These are phyloP conservation scores for Kuraishia molischiana DNA, from an alignment of 805 yeast species.

Conservation along the genomic window DNA sequence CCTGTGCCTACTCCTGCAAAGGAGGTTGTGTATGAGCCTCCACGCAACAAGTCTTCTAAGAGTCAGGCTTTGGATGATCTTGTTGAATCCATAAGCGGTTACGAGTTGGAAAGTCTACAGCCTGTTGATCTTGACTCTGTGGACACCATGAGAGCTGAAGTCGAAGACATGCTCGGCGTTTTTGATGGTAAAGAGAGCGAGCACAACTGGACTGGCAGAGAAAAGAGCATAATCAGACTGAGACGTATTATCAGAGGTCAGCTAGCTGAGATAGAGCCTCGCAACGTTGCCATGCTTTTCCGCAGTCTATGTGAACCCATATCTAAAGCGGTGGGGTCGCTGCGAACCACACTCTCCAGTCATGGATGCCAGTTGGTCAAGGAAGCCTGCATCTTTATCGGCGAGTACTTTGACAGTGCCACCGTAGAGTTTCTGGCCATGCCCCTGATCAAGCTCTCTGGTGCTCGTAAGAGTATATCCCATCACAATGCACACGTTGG, in stretches of 20 bases:
- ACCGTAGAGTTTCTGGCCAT: conserved; percentile 40
- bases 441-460: conserved; percentile 39
- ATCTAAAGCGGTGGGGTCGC: conserved; percentile 54
- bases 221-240: conserved; percentile 44
- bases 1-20: neutral
- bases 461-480: conserved; percentile 56
- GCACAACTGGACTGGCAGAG: conserved; percentile 74
- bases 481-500: conserved; percentile 48
- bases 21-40: neutral
- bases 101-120: conserved; percentile 27
- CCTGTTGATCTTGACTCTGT: conserved; percentile 20
- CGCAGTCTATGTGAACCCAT: conserved; percentile 47
- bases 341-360: conserved; percentile 75
- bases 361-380: conserved; percentile 71
- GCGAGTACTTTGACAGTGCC: conserved; percentile 28
- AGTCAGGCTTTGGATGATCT: conserved; percentile 5
- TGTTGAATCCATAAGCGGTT: conserved; percentile 18
- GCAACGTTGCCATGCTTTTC: conserved; percentile 22
- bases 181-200: conserved; percentile 81
- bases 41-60: neutral
- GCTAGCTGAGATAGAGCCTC: conserved; percentile 26
- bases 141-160: conserved; percentile 16
- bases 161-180: conserved; percentile 18
- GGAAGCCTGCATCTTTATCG: conserved; percentile 43
- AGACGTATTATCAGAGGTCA: conserved; percentile 54